A percentile compares a stretch with the other conserved stretches of the same genome.
phyloP scores from a whole-genome alignment of 768 basidiomycete genomes.

The Cubamyces lactineus region DNA sequence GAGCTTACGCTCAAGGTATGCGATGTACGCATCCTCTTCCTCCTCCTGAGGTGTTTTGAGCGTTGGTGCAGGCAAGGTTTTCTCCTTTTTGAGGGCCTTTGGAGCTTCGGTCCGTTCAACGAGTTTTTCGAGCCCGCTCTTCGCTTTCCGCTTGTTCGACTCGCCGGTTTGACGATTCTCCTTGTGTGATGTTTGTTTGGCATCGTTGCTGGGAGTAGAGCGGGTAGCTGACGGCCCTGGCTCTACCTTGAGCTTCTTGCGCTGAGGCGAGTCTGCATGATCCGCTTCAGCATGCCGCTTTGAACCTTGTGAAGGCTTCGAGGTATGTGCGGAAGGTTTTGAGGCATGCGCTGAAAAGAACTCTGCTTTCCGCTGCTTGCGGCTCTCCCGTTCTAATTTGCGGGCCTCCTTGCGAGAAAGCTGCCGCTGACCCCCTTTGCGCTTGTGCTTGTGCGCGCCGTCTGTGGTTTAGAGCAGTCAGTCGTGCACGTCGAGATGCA shows the following conservation, averaged over 20 bases:
- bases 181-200: neutral
- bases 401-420: slow-evolving; percentile 62
- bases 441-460: slow-evolving; percentile 18
- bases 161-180: neutral
- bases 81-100: neutral
- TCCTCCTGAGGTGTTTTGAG: slow-evolving; percentile 48
- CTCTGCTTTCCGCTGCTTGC: slow-evolving; percentile 65
- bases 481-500: neutral
- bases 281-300: slow-evolving; percentile 48
- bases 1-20: slow-evolving; percentile 79
- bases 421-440: slow-evolving; percentile 27
- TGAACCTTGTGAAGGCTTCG: slow-evolving; percentile 20
- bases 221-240: slow-evolving; percentile 12
- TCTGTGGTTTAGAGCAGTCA: slow-evolving; percentile 5
- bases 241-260: slow-evolving; percentile 51
- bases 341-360: slow-evolving; percentile 47
- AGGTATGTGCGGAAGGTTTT: slow-evolving; percentile 6
- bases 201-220: neutral
- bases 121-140: slow-evolving; percentile 42
- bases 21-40: slow-evolving; percentile 86
- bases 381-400: slow-evolving; percentile 60
- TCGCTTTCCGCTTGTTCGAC: slow-evolving; percentile 7
- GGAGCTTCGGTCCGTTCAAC: slow-evolving; percentile 24
- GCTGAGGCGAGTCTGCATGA: slow-evolving; percentile 48
- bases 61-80: slow-evolving; percentile 1